Evolutionary conservation across 2,329 filamentous ascomycete species (phyloP).

Genomic region (Pyrenochaeta sp.): DNA sequence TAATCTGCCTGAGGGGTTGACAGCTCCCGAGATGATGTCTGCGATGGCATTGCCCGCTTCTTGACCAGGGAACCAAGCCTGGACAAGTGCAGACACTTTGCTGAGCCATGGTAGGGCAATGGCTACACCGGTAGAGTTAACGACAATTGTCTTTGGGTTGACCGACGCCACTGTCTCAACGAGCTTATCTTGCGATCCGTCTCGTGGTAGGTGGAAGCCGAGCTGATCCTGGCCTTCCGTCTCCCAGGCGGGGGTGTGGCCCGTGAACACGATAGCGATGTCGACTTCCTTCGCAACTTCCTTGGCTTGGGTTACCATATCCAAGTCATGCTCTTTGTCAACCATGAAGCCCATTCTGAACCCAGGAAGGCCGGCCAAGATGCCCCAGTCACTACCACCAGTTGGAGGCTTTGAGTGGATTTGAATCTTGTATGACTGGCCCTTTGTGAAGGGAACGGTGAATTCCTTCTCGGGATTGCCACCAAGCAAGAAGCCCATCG

Average conservation of each 20-base stretch:
- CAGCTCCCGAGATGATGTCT: slow-evolving; percentile 50
- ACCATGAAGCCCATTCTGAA: slow-evolving; percentile 48
- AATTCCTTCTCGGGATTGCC: slow-evolving; percentile 72
- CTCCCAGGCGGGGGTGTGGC: slow-evolving; percentile 46
- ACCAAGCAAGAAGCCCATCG: slow-evolving; percentile 71
- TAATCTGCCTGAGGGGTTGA: slow-evolving; percentile 51
- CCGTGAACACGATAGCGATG: slow-evolving; percentile 44
- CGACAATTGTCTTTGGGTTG: slow-evolving; percentile 75
- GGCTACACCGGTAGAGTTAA: slow-evolving; percentile 81
- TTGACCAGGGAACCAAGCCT: slow-evolving; percentile 55
- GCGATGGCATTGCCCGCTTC: slow-evolving; percentile 54
- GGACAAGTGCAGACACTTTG: slow-evolving; percentile 48
- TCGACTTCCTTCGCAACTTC: slow-evolving; percentile 38
- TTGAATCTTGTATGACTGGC: slow-evolving; percentile 66
- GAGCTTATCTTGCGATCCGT: slow-evolving; percentile 67
- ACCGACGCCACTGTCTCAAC: slow-evolving; percentile 71
- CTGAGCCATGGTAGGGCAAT: slow-evolving; percentile 74
- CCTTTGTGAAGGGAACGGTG: slow-evolving; percentile 65
- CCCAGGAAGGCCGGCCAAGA: slow-evolving; percentile 40
- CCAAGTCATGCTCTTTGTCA: slow-evolving; percentile 37
- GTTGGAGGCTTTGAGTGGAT: slow-evolving; percentile 66
- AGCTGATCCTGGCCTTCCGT: slow-evolving; percentile 71
- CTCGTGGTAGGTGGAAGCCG: slow-evolving; percentile 60
- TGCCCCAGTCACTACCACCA: slow-evolving; percentile 59
- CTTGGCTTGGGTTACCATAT: slow-evolving; percentile 35